Conservation (phyloP, 345 rosid species). For the Populus euphratica region DNA sequence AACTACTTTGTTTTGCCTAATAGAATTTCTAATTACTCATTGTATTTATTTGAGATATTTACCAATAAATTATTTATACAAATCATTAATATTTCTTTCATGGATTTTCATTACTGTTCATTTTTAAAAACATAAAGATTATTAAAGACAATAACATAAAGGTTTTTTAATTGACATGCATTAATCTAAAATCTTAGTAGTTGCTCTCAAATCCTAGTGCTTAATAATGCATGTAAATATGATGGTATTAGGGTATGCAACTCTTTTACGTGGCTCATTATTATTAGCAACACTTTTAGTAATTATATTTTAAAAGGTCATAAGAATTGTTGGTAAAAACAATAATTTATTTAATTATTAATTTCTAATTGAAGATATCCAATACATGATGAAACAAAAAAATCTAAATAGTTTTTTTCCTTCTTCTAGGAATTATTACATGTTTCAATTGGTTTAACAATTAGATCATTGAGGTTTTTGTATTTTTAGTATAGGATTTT, state of each 20-base stretch:
- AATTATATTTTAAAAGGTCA: conserved; percentile 1
- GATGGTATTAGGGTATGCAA: not conserved
- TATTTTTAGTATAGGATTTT: no score
- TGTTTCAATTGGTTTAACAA: not conserved
- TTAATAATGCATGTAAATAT: conserved; percentile 6
- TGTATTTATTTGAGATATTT: no score
- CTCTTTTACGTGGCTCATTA: conserved; percentile 14
- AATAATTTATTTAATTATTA: not conserved
- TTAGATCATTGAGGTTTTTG: no score
- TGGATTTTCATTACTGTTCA: no score
- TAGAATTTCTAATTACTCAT: no score
- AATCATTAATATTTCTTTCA: no score
- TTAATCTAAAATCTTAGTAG: no score
- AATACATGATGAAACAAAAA: not conserved
- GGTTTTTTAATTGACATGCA: no score
- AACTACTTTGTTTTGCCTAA: no score
- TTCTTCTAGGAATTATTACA: not conserved
- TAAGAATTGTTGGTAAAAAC: not conserved
- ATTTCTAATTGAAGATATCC: not conserved
- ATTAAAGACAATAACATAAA: no score
- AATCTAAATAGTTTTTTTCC: not conserved
- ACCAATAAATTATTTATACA: no score
- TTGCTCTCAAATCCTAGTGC: not conserved
- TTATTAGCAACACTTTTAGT: not conserved
- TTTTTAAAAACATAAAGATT: no score